A percentile compares a stretch with the other conserved stretches of the same genome.
Evolutionary conservation across 768 basidiomycete genomes (phyloP).

Genomic region (Lyophyllum semitale): DNA sequence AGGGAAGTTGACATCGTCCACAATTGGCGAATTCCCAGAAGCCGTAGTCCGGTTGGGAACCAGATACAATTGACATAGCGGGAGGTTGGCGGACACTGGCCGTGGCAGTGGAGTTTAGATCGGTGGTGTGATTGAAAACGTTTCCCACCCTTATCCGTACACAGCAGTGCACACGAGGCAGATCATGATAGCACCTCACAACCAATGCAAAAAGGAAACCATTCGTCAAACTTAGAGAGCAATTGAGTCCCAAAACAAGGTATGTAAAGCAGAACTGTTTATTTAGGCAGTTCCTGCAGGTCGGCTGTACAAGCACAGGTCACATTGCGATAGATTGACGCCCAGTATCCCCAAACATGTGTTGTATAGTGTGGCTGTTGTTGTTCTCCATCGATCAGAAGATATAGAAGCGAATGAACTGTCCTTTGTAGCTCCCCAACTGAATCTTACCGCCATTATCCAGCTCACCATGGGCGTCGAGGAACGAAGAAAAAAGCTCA

Average conservation of each 20-base stretch:
- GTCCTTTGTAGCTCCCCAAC: neutral
- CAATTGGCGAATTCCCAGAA: conserved; percentile 86
- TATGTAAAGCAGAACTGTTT: too few species aligned
- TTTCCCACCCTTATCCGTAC: too few species aligned
- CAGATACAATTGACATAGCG: conserved; percentile 41
- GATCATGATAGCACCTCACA: too few species aligned
- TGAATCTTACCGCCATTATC: neutral
- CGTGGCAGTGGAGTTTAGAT: neutral
- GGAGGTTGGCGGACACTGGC: neutral
- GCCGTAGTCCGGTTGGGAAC: conserved; percentile 45
- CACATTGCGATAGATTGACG: neutral
- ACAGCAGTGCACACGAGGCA: too few species aligned
- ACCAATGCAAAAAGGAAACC: too few species aligned
- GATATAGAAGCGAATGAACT: neutral
- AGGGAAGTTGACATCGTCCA: conserved; percentile 68
- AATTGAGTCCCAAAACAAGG: too few species aligned
- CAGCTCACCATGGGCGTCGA: conserved; percentile 18
- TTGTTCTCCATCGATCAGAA: neutral
- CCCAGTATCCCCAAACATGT: neutral
- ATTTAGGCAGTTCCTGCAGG: too few species aligned
- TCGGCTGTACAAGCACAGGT: neutral
- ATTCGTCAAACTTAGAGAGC: too few species aligned
- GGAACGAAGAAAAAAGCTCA: conserved; percentile 21
- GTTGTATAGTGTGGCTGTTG: neutral
- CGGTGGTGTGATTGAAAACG: too few species aligned